These are phyloP conservation scores for Aspergillus awamori DNA, from an alignment of 2,329 filamentous ascomycete genomes.

Conservation along the genomic window DNA sequence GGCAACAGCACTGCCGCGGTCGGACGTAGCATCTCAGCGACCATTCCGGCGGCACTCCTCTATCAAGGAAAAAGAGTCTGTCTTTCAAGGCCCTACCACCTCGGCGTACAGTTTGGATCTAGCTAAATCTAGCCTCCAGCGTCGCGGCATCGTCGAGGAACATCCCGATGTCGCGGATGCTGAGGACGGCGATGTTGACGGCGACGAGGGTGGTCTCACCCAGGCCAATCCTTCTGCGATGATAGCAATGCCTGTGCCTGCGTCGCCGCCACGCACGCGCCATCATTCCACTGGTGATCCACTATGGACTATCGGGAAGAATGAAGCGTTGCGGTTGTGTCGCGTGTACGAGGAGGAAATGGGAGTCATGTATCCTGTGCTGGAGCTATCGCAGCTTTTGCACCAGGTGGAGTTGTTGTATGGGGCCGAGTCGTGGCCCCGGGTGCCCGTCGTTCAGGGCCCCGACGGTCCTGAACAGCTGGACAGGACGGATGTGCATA, in stretches of 20 bases:
- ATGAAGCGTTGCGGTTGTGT: conserved; percentile 79
- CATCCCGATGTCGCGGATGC: conserved; percentile 13
- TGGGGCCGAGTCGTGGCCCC: conserved; percentile 41
- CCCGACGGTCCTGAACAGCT: conserved; percentile 33
- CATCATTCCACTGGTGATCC: conserved; percentile 58
- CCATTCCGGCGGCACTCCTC: conserved; percentile 24
- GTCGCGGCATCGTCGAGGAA: conserved; percentile 75
- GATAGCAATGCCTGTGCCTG: too few relatives aligned
- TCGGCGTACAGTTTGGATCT: conserved; percentile 80
- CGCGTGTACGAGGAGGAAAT: conserved; percentile 83
- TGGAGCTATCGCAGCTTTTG: conserved; percentile 70
- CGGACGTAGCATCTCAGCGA: conserved; percentile 8
- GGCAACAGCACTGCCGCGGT: conserved; percentile 12
- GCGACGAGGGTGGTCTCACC: conserved; percentile 61
- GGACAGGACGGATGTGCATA: conserved; percentile 63
- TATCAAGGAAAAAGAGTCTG: conserved; percentile 52
- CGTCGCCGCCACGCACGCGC: conserved; percentile 31
- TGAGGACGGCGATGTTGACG: conserved; percentile 22
- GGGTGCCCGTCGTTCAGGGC: conserved; percentile 35
- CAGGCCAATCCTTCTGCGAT: conserved; percentile 14
- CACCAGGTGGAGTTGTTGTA: conserved; percentile 66
- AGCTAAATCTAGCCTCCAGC: conserved; percentile 80
- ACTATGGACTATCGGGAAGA: conserved; percentile 72
- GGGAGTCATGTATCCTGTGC: conserved; percentile 84
- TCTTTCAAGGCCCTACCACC: conserved; percentile 85